Evolutionary conservation across 164 flowering plant genomes (phyloP), one percentile per base, ranked within the genome.

Genomic region (Brasenia schreberi): DNA sequence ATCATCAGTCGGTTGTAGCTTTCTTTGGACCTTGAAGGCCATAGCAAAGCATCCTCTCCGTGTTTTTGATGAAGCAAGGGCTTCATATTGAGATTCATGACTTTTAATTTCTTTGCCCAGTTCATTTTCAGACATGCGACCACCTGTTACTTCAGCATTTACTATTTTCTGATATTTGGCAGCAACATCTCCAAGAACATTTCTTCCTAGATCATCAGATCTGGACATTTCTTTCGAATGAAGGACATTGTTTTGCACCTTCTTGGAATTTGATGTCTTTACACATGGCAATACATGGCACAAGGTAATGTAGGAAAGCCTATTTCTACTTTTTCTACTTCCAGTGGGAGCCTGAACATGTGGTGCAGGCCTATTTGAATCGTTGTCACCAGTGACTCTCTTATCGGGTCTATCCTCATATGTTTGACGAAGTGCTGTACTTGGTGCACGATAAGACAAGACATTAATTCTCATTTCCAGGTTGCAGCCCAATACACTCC

Each of bases 391-490:
- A 14, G 56, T 9, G 56, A 9, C 56, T 49, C 16, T 49, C 10
- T 49, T 49, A 9, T 14, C 56, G 10, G 56, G 56, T 49, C 16
- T 49, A 49, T 14, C 16, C 16, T 14, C 12, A 49, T 49, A 49
- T 49, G 56, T 9, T 14, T 49, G 56, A 9, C 7, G 56, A 49
- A 49, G 12, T 9, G 2, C 56, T 14, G 9, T 14, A 49, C 53
- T 45, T 7, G 53, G 14, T 45, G 7, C 53, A 7, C 11, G 53
- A 12, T 45, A 33, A 63, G 76, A 67, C 19, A 69, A 69, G 62
- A 85, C 80, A 73, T 82, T 85, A 64, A 90, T 81, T 72, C 88
- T 82, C 11, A 93, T 79, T 75, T 90, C 97, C 17, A 93, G 86
- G 68, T 93, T 88, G 66, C 85, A 77, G 10, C 96, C 88, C 70